Evolutionary conservation across 805 yeast species (phyloP), one percentile per base, ranked within the genome.

Genomic region (Isabelozyma pseudorhagii): DNA sequence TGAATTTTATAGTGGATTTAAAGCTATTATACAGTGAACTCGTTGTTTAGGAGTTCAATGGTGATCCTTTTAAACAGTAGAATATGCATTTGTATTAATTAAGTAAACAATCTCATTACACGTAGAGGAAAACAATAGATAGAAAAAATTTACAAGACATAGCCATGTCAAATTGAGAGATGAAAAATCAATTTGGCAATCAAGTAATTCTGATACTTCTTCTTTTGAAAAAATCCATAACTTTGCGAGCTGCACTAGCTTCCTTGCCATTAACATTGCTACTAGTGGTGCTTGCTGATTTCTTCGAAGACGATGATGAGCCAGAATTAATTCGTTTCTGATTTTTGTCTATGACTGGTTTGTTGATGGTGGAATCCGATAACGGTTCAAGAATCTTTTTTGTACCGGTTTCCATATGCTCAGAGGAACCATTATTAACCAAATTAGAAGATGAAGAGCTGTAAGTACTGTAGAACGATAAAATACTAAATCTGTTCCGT

Each of bases 221-320:
- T 67, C 92, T 78, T 62, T 85, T 85, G 72, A 86, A 85, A 63
- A 86, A 86, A 64, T 85, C 92, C 78, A 86, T 81, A 8, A 86
- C 91, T 58, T 82, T 83, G 61, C 84, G 82, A 5, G 94, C 90
- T 2, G 94, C 85, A 44, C 91, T 84, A 17, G 83, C 82, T 56
- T 84, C 89, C 56, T 79, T 82, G 53, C 72, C 66, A 54, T 58
- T 61, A 49, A 55, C 66, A 56, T 67, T 57, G 45, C 71, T 51
- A 38, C 57, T 46, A 41, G 54, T 50, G 40, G 58, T 58, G 29
- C 55, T 52, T 31, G 61, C 54, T 47, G 71, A 59, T 52, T 66
- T 67, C 46, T 54, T 63, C 25, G 67, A 57, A 25, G 52, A 51
- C 7, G 67, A 59, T 9, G 75, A 64, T 5, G 73, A 64, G 18